Percentiles rank a stretch among this genome's conserved stretches.
phyloP scores from a whole-genome alignment of 2,329 filamentous ascomycete species.

The Zalaria sp. region DNA sequence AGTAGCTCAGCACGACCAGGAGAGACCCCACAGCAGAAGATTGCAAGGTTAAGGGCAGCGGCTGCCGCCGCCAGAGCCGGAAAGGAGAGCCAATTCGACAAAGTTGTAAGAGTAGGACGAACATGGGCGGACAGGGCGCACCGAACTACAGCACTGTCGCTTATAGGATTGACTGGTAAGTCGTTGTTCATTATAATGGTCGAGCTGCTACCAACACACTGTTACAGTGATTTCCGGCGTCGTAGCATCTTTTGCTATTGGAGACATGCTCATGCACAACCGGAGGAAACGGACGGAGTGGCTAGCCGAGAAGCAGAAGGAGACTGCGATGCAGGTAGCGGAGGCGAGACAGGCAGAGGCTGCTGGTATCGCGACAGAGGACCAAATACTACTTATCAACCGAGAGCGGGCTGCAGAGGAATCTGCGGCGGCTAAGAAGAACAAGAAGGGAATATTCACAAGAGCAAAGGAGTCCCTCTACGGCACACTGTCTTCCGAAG shows the following conservation, averaged over 20 bases:
- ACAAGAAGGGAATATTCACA: slow-evolving; percentile 21
- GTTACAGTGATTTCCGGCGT: slow-evolving; percentile 42
- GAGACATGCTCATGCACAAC: slow-evolving; percentile 55
- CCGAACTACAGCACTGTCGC: slow-evolving; percentile 41
- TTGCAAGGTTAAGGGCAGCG: slow-evolving; percentile 35
- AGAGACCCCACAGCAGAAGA: slow-evolving; percentile 40
- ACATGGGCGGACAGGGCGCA: slow-evolving; percentile 47
- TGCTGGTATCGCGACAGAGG: slow-evolving; percentile 31
- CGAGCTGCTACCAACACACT: background rate
- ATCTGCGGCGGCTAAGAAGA: slow-evolving; percentile 28
- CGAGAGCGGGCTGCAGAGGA: slow-evolving; percentile 50
- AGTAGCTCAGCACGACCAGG: slow-evolving; percentile 22
- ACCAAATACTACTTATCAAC: slow-evolving; percentile 37
- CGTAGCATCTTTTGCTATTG: slow-evolving; percentile 49
- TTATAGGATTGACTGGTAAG: slow-evolving; percentile 49
- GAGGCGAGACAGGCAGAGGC: slow-evolving; percentile 28
- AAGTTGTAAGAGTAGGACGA: slow-evolving; percentile 37
- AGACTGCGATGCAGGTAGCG: slow-evolving; percentile 27
- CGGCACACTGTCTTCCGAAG: slow-evolving; percentile 19
- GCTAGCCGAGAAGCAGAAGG: slow-evolving; percentile 37
- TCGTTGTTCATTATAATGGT: background rate
- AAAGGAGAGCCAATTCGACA: slow-evolving; percentile 41
- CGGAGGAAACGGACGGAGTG: slow-evolving; percentile 49
- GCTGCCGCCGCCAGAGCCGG: slow-evolving; percentile 31
- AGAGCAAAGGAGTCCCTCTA: slow-evolving; percentile 18